Base-by-base conservation (phyloP, 495 filamentous ascomycete species). In the Penicillium canariense region DNA sequence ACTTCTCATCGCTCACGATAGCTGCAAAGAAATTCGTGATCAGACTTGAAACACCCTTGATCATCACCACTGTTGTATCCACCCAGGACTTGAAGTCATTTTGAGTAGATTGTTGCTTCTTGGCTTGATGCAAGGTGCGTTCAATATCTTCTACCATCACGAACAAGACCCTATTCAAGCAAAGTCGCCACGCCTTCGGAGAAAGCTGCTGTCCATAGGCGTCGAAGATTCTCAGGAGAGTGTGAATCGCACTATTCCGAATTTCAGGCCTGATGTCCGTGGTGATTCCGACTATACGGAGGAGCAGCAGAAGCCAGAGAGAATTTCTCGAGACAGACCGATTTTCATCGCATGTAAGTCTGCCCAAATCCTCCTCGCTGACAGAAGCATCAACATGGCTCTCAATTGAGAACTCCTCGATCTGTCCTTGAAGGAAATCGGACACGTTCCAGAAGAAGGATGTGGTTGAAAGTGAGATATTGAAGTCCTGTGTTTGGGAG, bases 391-490 rank as follows among this genome's bases (percentile, higher is more conserved):
- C 66, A 18, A 77, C 64, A 43, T 73, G 55, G 10, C 56, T 66
- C 43, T 82, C 74, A 32, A 85, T 65, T 0, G 68, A 70, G 45
- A 79, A 77, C 10, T 58, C 54, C 15, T 74, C 72, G 38, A 74
- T 81, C 23, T 74, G 71, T 35, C 64, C 69, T 44, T 77, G 78
- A 28, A 97, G 79, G 56, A 89, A 95, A 67, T 96, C 92, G 2
- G 94, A 96, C 11, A 96, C 81, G 56, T 90, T 91, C 87, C 91
- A 96, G 71, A 96, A 96, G 63, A 95, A 95, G 0, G 93, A 96
- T 10, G 94, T 87, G 1, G 90, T 92, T 14, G 95, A 97, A 14
- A 98, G 75, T 0, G 92, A 95, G 51, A 97, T 95, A 60, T 98
- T 98, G 49, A 98, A 82, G 68, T 97, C 94, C 58, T 96, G 88